Conservation (phyloP, 345 rosid species). For the Eucalyptus erythrocorys region DNA sequence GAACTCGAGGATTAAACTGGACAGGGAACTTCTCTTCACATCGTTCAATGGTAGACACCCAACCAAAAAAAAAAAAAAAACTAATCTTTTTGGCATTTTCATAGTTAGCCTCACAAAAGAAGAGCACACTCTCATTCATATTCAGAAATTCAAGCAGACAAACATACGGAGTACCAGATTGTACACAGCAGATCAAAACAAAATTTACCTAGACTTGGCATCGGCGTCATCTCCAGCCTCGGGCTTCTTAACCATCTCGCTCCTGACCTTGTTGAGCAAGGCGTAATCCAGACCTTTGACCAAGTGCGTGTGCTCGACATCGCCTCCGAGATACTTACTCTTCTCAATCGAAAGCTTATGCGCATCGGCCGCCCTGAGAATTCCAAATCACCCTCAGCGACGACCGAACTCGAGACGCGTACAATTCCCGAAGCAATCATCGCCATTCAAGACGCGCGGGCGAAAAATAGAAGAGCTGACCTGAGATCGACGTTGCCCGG, state of each 20-base stretch:
- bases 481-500: constrained; percentile 73
- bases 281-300: constrained; percentile 98
- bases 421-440: background rate
- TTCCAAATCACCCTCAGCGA: background rate
- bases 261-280: constrained; percentile 75
- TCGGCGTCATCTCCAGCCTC: constrained; percentile 56
- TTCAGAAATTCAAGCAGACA: background rate
- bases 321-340: constrained; percentile 99
- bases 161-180: background rate
- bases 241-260: constrained; percentile 89
- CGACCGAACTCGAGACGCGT: background rate
- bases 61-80: background rate
- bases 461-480: constrained; percentile 1
- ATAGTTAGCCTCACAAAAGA: background rate
- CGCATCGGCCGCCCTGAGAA: constrained; percentile 58
- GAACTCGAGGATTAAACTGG: background rate
- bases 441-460: background rate
- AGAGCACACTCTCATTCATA: background rate
- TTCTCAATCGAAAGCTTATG: constrained; percentile 84
- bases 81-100: background rate
- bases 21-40: background rate
- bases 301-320: constrained; percentile 96
- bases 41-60: background rate
- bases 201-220: constrained; percentile 54
- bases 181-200: background rate